These are phyloP conservation scores for Clonostachys byssicola DNA, from an alignment of 2,329 filamentous ascomycete species.

Conservation along the genomic window DNA sequence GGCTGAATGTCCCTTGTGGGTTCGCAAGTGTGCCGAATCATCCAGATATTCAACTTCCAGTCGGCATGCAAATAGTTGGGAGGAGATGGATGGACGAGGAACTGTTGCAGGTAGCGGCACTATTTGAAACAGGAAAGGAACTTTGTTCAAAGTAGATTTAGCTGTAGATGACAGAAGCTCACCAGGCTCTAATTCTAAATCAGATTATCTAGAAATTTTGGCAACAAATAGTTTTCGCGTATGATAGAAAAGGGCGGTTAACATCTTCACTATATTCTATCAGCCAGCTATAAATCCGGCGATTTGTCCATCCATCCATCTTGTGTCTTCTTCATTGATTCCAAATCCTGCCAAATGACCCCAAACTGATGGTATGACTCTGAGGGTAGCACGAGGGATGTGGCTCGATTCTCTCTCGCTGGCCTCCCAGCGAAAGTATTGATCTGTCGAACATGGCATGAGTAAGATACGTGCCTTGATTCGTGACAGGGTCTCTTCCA, in stretches of 20 bases:
- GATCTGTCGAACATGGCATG: constrained; percentile 57
- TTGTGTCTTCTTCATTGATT: constrained; percentile 15
- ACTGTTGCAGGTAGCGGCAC: constrained; percentile 12
- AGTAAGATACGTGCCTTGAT: constrained; percentile 61
- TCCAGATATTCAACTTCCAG: constrained; percentile 11
- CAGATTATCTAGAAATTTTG: not conserved
- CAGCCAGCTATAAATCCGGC: constrained; percentile 12
- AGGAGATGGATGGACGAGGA: constrained; percentile 17
- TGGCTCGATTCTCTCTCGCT: constrained; percentile 20
- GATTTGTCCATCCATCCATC: constrained; percentile 23
- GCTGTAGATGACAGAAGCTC: too few relatives aligned
- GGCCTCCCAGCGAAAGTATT: constrained; percentile 53
- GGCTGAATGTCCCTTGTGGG: constrained; percentile 36
- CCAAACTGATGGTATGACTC: constrained; percentile 27
- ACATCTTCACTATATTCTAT: not conserved
- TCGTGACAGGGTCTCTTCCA: constrained; percentile 48
- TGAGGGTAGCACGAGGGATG: constrained; percentile 18
- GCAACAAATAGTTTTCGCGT: not conserved
- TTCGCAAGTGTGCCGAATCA: constrained; percentile 4
- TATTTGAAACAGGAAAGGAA: constrained; percentile 13
- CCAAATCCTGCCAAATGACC: constrained; percentile 28
- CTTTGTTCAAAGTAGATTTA: not conserved
- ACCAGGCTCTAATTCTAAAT: too few relatives aligned
- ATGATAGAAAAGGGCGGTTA: too few relatives aligned
- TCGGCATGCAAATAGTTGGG: constrained; percentile 22